phyloP scores from a whole-genome alignment of 1,284 basidiomycete species.

The Calocybe gambosa region DNA sequence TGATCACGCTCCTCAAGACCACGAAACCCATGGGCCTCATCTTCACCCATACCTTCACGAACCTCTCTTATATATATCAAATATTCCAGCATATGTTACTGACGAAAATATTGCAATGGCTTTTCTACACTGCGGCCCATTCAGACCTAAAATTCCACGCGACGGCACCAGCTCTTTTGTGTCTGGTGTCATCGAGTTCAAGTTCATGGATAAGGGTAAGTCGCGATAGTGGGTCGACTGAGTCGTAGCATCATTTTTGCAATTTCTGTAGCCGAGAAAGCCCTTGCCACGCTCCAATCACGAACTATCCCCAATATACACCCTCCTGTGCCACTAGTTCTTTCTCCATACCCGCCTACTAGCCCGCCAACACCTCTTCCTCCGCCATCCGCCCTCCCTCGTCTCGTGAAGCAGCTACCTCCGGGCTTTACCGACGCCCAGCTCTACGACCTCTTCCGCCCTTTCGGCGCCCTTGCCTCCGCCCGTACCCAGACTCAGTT shows the following conservation, averaged over 20 bases:
- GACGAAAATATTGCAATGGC: conserved; percentile 70
- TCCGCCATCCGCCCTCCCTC: conserved; percentile 64
- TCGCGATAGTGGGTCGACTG: conserved; percentile 10
- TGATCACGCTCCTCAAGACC: conserved; percentile 25
- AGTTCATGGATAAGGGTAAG: conserved; percentile 69
- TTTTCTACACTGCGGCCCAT: conserved; percentile 68
- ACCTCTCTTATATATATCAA: conserved; percentile 71
- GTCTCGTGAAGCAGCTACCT: conserved; percentile 74
- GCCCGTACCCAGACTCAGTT: conserved; percentile 66
- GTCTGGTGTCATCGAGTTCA: conserved; percentile 73
- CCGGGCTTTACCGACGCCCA: conserved; percentile 63
- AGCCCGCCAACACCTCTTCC: conserved; percentile 66
- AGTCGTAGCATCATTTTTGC: background rate
- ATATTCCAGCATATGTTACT: conserved; percentile 60
- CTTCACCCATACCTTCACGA: conserved; percentile 76
- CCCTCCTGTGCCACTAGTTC: conserved; percentile 52
- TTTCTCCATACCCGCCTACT: conserved; percentile 72
- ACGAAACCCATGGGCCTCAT: conserved; percentile 29
- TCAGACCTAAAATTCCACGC: conserved; percentile 67
- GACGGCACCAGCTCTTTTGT: conserved; percentile 48
- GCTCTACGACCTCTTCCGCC: conserved; percentile 71
- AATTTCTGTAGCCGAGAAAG: conserved; percentile 69
- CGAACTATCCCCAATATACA: conserved; percentile 57
- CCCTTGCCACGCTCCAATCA: conserved; percentile 73
- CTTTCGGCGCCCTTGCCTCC: conserved; percentile 67